Evolutionary conservation across 345 rosid species (phyloP).

Genomic region (Euphorbia lathyris): DNA sequence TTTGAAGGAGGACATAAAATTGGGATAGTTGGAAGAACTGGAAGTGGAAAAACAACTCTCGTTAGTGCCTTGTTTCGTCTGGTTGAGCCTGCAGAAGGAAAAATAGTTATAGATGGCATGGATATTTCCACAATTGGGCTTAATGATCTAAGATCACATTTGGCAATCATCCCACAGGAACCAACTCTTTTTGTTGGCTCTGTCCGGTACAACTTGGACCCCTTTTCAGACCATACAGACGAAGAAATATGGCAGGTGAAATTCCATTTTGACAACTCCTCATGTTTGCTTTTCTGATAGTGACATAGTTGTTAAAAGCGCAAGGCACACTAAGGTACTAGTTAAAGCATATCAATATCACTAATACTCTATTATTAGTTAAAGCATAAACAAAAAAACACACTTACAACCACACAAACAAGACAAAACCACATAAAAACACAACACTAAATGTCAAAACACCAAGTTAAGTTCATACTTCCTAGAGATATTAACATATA

Average conservation of each 20-base stretch:
- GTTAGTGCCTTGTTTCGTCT: conserved; percentile 19
- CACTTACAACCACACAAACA: too few species aligned
- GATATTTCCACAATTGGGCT: conserved; percentile 25
- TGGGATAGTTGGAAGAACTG: conserved; percentile 13
- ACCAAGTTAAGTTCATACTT: too few species aligned
- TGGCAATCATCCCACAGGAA: conserved; percentile 16
- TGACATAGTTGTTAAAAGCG: too few species aligned
- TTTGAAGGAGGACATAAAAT: conserved; percentile 21
- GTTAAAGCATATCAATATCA: too few species aligned
- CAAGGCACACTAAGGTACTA: too few species aligned
- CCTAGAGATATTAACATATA: too few species aligned
- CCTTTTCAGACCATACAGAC: conserved; percentile 29
- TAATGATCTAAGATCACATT: conserved; percentile 17
- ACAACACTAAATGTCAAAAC: too few species aligned
- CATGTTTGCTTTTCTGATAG: too few species aligned
- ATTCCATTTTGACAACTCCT: not conserved
- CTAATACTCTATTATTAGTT: too few species aligned
- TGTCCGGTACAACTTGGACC: conserved; percentile 29
- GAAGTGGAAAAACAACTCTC: conserved; percentile 26
- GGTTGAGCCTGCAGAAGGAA: conserved; percentile 24
- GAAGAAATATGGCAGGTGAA: conserved; percentile 52
- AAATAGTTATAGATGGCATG: conserved; percentile 1
- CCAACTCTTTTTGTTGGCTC: conserved; percentile 25
- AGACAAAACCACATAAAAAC: too few species aligned
- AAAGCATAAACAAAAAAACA: too few species aligned